A percentile compares a stretch with the other conserved stretches of the same genome.
Conservation (phyloP, 2,329 filamentous ascomycete genomes). For the Metarhizium humberi region DNA sequence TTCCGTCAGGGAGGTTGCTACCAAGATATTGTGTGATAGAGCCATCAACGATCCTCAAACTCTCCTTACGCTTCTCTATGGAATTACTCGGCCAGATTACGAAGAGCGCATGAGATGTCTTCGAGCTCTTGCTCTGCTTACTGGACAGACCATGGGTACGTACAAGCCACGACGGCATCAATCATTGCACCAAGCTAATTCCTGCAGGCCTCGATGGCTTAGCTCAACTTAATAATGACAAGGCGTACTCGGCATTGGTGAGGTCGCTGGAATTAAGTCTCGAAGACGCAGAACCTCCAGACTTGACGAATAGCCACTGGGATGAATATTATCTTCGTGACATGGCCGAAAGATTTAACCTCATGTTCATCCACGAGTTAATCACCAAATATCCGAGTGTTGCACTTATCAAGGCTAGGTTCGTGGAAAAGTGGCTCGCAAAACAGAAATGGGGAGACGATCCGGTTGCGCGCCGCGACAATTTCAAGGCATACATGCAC, state of each 20-base stretch:
- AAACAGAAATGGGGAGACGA: slow-evolving; percentile 60
- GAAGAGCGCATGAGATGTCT: slow-evolving; percentile 48
- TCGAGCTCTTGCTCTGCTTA: slow-evolving; percentile 46
- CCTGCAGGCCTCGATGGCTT: slow-evolving; percentile 27
- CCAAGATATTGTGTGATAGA: slow-evolving; percentile 46
- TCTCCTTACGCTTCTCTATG: slow-evolving; percentile 42
- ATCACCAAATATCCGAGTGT: slow-evolving; percentile 49
- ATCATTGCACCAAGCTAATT: slow-evolving; percentile 11
- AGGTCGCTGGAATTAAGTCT: slow-evolving; percentile 49
- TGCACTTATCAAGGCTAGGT: slow-evolving; percentile 50
- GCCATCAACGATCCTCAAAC: slow-evolving; percentile 48
- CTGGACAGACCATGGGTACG: slow-evolving; percentile 28
- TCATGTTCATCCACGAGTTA: slow-evolving; percentile 48
- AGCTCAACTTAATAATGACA: slow-evolving; percentile 37
- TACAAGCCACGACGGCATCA: background rate
- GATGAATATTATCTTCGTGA: slow-evolving; percentile 56
- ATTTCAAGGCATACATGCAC: slow-evolving; percentile 43
- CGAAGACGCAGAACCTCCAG: slow-evolving; percentile 37
- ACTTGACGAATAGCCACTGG: slow-evolving; percentile 45
- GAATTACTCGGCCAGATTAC: slow-evolving; percentile 50
- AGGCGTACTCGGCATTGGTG: slow-evolving; percentile 48
- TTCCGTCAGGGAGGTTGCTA: slow-evolving; percentile 60
- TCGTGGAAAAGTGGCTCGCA: slow-evolving; percentile 66
- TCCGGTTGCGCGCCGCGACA: slow-evolving; percentile 40
- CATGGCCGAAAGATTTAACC: slow-evolving; percentile 49